These are phyloP conservation scores for Camillea tinctor DNA, from an alignment of 2,329 filamentous ascomycete species.

Conservation along the genomic window DNA sequence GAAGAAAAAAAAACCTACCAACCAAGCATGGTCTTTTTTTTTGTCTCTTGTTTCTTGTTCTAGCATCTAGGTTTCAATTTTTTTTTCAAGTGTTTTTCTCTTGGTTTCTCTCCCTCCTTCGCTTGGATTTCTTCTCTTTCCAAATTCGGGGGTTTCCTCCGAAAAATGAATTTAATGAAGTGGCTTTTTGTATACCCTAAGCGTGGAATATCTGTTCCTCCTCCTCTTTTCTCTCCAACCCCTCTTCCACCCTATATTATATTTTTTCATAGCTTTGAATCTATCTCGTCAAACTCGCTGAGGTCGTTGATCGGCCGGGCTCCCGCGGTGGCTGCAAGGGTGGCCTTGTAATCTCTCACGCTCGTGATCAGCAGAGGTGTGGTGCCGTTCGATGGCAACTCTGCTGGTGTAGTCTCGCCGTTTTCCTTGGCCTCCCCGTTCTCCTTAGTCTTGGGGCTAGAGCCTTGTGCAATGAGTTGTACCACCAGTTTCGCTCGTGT, in stretches of 20 bases:
- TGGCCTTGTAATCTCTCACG: conserved; percentile 76
- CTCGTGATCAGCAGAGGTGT: conserved; percentile 68
- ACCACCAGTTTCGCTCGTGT: conserved; percentile 80
- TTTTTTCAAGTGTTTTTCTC: not conserved
- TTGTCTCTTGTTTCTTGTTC: not conserved
- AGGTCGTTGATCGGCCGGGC: conserved; percentile 72
- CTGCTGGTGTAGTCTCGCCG: conserved; percentile 31
- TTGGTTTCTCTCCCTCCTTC: not conserved
- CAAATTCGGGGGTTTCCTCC: no score
- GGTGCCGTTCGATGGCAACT: conserved; percentile 43
- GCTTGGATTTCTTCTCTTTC: not conserved
- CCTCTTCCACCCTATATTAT: no score
- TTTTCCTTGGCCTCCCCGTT: conserved; percentile 34
- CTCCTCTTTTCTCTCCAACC: no score
- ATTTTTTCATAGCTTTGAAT: conserved; percentile 67
- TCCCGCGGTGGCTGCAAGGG: conserved; percentile 69
- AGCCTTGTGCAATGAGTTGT: conserved; percentile 74
- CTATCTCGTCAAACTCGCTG: conserved; percentile 81
- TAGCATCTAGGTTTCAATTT: not conserved
- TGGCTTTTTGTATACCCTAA: no score
- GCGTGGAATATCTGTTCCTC: no score
- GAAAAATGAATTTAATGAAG: no score
- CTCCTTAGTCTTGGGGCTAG: conserved; percentile 41
- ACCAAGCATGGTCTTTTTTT: not conserved
- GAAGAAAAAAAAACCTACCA: not conserved